These are phyloP conservation scores for Gossypium thurberi DNA, from an alignment of 345 rosid genomes.

Conservation along the genomic window DNA sequence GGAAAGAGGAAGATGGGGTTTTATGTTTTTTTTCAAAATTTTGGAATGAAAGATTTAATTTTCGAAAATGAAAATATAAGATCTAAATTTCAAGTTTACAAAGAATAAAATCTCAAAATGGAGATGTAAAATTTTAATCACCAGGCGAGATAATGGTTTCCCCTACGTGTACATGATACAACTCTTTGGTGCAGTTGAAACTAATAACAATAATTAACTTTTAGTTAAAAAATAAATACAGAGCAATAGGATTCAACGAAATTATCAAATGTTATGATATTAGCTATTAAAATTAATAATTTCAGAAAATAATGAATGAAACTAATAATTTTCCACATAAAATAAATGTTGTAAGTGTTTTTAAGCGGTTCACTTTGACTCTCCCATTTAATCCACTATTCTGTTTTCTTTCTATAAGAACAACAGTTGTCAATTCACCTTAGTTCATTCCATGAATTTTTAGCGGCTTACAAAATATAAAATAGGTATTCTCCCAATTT, in stretches of 20 bases:
- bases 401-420: no score
- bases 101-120: not conserved
- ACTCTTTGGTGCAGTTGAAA: conserved; percentile 96
- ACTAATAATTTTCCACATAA: no score
- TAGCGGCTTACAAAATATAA: no score
- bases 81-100: no score
- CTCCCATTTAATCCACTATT: no score
- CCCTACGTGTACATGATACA: conserved; percentile 94
- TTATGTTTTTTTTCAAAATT: not conserved
- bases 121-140: conserved; percentile 17
- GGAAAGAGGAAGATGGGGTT: not conserved
- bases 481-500: no score
- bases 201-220: conserved; percentile 22
- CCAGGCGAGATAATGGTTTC: conserved; percentile 83
- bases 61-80: no score
- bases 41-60: no score
- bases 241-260: not conserved
- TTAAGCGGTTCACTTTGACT: no score
- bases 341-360: no score
- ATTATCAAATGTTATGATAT: not conserved
- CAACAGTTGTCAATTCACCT: no score
- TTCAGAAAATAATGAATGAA: not conserved
- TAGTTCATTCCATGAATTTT: no score
- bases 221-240: not conserved
- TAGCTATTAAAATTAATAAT: not conserved